Evolutionary conservation across 345 rosid species (phyloP), one percentile per base, ranked within the genome.

Genomic region (Streptanthus diversifolius): DNA sequence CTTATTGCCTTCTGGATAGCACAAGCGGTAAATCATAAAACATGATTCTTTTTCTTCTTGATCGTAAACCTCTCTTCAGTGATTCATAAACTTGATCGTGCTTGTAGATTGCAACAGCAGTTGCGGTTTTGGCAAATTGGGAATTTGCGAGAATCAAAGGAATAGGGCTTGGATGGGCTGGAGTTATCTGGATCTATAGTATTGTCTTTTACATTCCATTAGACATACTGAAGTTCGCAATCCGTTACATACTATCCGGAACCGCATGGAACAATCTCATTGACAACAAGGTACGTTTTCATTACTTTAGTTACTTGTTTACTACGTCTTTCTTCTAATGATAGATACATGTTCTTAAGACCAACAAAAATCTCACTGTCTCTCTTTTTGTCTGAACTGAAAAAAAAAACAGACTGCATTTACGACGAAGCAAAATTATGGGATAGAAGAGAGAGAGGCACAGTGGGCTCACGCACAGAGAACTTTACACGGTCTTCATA

Each of bases 161-260:
- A 36, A 70, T 81, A 22, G 97, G 98, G 9, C 86, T 95, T 92
- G 95, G 97, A 79, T 93, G 98, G 98, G 98, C 97, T 3, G 95
- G 85, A 12, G 82, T 83, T 24, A 85, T 93, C 15, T 93, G 99
- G 99, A 80, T 95, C 37, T 95, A 70, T 76, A 95, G 97, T 43
- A 3, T 88, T 29, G 75, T 95, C 47, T 82, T 82, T 81, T 95
- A 90, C 22, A 0, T 91, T 21, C 99, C 99, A 8, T 87, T 89
- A 8, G 99, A 95, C 73, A 0, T 90, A 18, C 44, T 95, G 64
- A 95, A 91, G 78, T 95, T 95, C 18, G 80, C 81, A 32, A 88
- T 83, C 57, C 92, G 97, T 47, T 95, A 89, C 79, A 83, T 88
- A 27, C 81, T 95, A 57, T 78, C 90, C 4, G 97, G 97, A 56